Evolutionary conservation across 176 grass and related monocot species (phyloP).

Genomic region (Dactylis glomerata): DNA sequence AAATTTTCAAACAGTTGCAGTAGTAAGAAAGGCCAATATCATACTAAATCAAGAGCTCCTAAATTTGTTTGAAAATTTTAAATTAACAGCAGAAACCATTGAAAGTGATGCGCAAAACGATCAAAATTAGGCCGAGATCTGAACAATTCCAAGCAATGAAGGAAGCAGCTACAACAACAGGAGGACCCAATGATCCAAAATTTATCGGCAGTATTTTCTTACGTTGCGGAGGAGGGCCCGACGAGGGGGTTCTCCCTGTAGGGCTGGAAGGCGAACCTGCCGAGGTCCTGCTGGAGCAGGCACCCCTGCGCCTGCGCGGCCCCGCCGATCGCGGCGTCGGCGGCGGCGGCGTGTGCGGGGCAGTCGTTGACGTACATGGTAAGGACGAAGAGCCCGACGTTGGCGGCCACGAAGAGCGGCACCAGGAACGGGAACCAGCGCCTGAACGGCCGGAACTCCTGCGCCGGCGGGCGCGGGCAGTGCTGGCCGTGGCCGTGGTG

Average conservation of each 20-base stretch:
- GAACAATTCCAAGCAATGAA: background rate
- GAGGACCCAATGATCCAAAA: constrained; percentile 1
- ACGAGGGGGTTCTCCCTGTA: constrained; percentile 85
- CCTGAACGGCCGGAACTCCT: constrained; percentile 52
- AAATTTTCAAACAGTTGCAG: background rate
- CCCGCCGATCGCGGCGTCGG: constrained; percentile 39
- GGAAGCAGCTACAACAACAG: background rate
- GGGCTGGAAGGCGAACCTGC: constrained; percentile 94
- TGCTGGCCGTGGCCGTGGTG: background rate
- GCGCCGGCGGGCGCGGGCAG: constrained; percentile 15
- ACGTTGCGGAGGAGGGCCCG: constrained; percentile 81
- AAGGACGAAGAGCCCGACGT: constrained; percentile 63
- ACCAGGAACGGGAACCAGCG: constrained; percentile 86
- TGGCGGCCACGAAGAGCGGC: constrained; percentile 55
- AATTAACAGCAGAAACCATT: background rate
- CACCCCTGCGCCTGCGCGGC: constrained; percentile 35
- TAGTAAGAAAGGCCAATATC: background rate
- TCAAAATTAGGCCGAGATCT: background rate
- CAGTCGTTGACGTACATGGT: constrained; percentile 95
- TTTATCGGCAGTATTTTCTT: constrained; percentile 2
- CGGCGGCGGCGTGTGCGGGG: constrained; percentile 36
- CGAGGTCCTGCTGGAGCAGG: constrained; percentile 45
- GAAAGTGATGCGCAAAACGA: background rate
- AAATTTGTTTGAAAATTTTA: background rate
- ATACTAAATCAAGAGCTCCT: background rate